Evolutionary conservation across 208 protist genomes (phyloP).

Genomic region (Entamoeba invadens): DNA sequence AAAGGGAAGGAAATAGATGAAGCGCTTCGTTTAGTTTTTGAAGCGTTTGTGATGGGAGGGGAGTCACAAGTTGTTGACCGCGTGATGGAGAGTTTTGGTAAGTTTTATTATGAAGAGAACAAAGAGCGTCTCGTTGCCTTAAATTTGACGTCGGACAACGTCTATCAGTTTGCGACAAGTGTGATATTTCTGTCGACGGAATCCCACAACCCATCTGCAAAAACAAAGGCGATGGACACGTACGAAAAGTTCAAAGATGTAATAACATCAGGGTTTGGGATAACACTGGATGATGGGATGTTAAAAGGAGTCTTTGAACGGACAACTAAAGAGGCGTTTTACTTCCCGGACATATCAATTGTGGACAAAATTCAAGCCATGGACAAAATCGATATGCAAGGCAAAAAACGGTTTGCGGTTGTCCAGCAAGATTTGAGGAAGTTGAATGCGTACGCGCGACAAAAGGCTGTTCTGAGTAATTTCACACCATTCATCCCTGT

Average conservation of each 20-base stretch:
- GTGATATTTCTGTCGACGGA: not conserved
- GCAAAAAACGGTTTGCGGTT: not conserved
- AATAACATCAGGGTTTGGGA: not conserved
- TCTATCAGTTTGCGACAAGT: not conserved
- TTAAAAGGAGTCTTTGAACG: not conserved
- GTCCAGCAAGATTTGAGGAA: not conserved
- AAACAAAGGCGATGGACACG: not conserved
- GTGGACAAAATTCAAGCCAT: not conserved
- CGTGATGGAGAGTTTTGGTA: not conserved
- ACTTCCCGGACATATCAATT: not conserved
- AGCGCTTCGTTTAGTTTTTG: not conserved
- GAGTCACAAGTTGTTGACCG: not conserved
- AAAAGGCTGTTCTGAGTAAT: not conserved
- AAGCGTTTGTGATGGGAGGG: not conserved
- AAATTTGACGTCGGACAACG: not conserved
- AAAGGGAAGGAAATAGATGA: not conserved
- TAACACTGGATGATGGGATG: not conserved
- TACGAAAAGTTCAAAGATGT: not conserved
- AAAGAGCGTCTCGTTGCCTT: not conserved
- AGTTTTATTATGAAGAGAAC: not conserved
- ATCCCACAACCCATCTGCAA: not conserved
- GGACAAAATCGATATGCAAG: not conserved
- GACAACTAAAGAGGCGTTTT: not conserved
- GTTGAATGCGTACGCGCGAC: not conserved
- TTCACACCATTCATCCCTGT: not conserved